Evolutionary conservation across 768 basidiomycete genomes (phyloP).

Genomic region (Symmetrospora coprosmae): DNA sequence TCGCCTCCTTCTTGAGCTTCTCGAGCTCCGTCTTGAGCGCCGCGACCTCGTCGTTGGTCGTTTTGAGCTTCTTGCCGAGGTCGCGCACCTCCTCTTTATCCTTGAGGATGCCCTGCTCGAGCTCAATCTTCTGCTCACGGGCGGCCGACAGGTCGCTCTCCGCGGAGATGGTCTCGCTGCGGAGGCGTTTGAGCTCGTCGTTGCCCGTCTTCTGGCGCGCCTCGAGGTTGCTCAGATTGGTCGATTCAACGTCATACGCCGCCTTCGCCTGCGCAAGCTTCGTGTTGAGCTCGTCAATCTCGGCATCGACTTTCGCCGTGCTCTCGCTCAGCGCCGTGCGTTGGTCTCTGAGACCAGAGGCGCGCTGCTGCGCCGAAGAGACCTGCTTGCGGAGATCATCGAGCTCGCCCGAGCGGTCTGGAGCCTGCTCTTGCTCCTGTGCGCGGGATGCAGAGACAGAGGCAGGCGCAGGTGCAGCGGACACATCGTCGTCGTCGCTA

Average conservation of each 20-base stretch:
- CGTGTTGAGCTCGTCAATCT: constrained; percentile 65
- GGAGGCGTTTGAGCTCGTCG: constrained; percentile 46
- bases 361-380: constrained; percentile 57
- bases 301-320: constrained; percentile 53
- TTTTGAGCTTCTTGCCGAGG: constrained; percentile 68
- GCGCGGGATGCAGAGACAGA: constrained; percentile 23
- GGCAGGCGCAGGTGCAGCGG: not conserved
- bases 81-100: constrained; percentile 91
- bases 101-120: constrained; percentile 67
- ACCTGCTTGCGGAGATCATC: constrained; percentile 77
- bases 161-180: constrained; percentile 66
- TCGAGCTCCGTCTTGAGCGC: constrained; percentile 60
- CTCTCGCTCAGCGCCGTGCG: constrained; percentile 52
- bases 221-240: constrained; percentile 45
- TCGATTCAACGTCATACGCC: constrained; percentile 71
- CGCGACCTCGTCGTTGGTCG: constrained; percentile 59
- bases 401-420: constrained; percentile 48
- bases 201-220: constrained; percentile 47
- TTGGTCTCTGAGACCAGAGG: constrained; percentile 54
- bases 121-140: constrained; percentile 75
- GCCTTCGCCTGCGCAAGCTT: constrained; percentile 71
- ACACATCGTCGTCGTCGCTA: too few species aligned
- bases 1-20: constrained; percentile 78
- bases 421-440: not conserved
- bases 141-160: constrained; percentile 85